Evolutionary conservation across 1,284 basidiomycete species (phyloP).

Genomic region (Marasmius fiardii): DNA sequence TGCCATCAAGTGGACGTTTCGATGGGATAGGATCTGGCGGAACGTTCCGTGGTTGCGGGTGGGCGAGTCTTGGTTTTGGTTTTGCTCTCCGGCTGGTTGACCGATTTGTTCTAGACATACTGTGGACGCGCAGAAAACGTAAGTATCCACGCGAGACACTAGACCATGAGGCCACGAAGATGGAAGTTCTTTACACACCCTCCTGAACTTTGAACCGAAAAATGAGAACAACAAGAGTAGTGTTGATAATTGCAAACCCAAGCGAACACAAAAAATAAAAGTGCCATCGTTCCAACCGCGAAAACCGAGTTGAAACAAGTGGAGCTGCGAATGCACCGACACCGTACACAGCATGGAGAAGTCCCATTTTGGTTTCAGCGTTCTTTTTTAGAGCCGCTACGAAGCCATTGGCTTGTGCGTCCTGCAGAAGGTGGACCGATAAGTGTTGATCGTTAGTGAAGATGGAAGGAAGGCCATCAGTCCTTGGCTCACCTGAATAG

Average conservation of each 20-base stretch:
- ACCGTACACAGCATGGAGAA: constrained; percentile 55
- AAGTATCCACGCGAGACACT: no score
- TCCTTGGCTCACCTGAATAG: constrained; percentile 39
- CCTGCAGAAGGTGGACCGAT: no score
- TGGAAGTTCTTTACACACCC: constrained; percentile 20
- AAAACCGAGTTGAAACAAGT: constrained; percentile 45
- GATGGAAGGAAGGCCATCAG: no score
- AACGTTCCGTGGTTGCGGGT: constrained; percentile 27
- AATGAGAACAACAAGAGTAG: constrained; percentile 32
- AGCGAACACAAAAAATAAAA: constrained; percentile 52
- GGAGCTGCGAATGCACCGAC: constrained; percentile 44
- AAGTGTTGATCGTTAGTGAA: no score
- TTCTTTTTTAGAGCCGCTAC: constrained; percentile 46
- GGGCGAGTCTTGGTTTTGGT: no score
- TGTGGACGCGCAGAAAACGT: no score
- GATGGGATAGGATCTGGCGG: constrained; percentile 34
- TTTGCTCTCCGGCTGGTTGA: constrained; percentile 11
- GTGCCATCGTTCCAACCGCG: constrained; percentile 36
- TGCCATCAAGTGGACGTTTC: constrained; percentile 39
- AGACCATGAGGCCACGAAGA: no score
- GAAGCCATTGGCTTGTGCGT: constrained; percentile 57
- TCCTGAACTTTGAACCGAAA: constrained; percentile 50
- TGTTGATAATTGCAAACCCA: constrained; percentile 41
- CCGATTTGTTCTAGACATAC: constrained; percentile 13
- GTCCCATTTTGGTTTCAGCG: constrained; percentile 50